Base-by-base conservation (phyloP, 2,329 filamentous ascomycete species). In the Colletotrichum sp. region DNA sequence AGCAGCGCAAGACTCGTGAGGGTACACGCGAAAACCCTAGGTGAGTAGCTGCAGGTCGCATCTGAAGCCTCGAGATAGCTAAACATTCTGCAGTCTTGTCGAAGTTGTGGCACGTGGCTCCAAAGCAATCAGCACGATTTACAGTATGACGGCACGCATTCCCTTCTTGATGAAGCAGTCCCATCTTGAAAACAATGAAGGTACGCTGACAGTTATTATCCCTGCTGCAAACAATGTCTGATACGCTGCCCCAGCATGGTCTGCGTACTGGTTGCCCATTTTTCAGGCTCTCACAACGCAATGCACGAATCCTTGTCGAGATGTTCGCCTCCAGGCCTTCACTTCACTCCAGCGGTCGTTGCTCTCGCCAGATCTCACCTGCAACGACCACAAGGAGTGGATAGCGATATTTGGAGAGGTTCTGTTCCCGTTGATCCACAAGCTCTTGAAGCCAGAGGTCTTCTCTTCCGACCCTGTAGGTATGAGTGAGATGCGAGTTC, bases 241-340 rank as follows among this genome's bases (percentile, higher is more conserved):
- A 83, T 78, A 79, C 55, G 75, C 7, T 79, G 65, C 36, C 63
- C 78, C 95, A 48, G 97, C 97, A 16, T 99, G 97, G 97, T 96
- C 95, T 67, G 95, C 97, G 10, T 99, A 99, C 84, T 99, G 97
- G 97, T 93, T 96, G 16, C 97, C 96, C 3, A 96, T 99, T 30
- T 97, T 99, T 85, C 92, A 95, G 79, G 95, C 95, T 7, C 87
- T 99, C 21, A 97, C 95, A 4, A 92, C 92, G 6, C 97, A 99
- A 85, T 98, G 96, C 85, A 95, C 95, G 70, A 99, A 99, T 82
- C 96, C 96, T 1, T 98, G 96, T 82, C 94, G 96, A 71, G 96
- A 98, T 80, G 95, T 99, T 75, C 93, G 97, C 4, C 95, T 98
- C 80, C 91, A 98, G 81, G 95, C 97, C 2, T 95, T 99, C 80